These are phyloP conservation scores for Glycyrrhiza uralensis DNA, from an alignment of 306 rosid genomes.

Conservation along the genomic window DNA sequence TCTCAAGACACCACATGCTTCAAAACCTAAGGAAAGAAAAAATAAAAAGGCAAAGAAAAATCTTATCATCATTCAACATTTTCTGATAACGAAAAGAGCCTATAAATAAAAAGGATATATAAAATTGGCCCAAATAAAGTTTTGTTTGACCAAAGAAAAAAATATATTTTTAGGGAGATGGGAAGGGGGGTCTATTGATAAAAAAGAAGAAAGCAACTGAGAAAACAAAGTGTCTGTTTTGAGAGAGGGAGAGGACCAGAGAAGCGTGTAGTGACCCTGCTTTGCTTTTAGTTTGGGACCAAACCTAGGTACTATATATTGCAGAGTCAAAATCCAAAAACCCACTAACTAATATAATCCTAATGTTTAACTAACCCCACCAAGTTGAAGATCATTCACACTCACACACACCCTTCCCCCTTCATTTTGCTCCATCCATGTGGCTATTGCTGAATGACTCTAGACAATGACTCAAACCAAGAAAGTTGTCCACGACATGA, in stretches of 20 bases:
- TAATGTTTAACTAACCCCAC: neutral
- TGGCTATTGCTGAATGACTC: slow-evolving; percentile 35
- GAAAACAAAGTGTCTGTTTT: slow-evolving; percentile 34
- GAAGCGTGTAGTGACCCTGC: slow-evolving; percentile 30
- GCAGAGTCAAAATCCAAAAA: slow-evolving; percentile 38
- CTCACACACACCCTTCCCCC: neutral
- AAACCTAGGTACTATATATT: slow-evolving; percentile 9
- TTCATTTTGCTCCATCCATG: slow-evolving; percentile 26
- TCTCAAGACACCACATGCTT: slow-evolving; percentile 28
- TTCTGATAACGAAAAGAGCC: slow-evolving; percentile 24
- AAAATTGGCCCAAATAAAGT: slow-evolving; percentile 25
- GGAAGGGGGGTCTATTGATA: slow-evolving; percentile 9
- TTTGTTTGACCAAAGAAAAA: slow-evolving; percentile 31
- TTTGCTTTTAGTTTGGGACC: slow-evolving; percentile 39
- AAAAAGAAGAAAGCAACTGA: slow-evolving; percentile 34
- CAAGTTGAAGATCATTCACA: neutral
- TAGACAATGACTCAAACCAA: slow-evolving; percentile 46
- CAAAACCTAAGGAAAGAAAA: slow-evolving; percentile 25
- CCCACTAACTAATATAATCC: slow-evolving; percentile 27
- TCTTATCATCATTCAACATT: slow-evolving; percentile 35
- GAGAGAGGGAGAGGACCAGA: slow-evolving; percentile 29
- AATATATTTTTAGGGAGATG: neutral
- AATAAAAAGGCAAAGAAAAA: slow-evolving; percentile 15
- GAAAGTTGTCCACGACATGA: slow-evolving; percentile 35
- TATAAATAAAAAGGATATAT: slow-evolving; percentile 23